Base-by-base conservation (phyloP, 1,284 basidiomycete species). In the Ganoderma lingzhi region DNA sequence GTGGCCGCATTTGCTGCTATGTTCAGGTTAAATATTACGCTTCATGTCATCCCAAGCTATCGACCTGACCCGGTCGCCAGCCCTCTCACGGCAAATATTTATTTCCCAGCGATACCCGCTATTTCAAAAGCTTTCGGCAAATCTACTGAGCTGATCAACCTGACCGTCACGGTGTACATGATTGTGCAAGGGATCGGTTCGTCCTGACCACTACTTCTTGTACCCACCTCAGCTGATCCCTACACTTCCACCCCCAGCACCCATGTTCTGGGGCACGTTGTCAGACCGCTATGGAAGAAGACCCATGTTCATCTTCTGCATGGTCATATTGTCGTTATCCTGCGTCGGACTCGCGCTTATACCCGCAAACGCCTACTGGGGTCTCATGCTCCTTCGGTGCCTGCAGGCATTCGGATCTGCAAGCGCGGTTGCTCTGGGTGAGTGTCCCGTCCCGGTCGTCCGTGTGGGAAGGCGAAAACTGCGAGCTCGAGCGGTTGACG, bases 131-230 rank as follows among this genome's bases (percentile, higher is more conserved):
- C 83, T 1, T 93, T 95, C 71, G 73, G 89, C 72, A 88, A 90
- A 69, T 87, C 89, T 0, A 84, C 85, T 3, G 91, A 93, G 72
- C 80, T 89, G 23, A 92, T 94, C 58, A 93, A 95, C 74, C 76
- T 95, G 44, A 93, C 92, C 0, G 90, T 95, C 37, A 94, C 93
- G 0, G 86, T 92, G 67, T 93, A 94, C 78, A 90, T 94, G 88
- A 82, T 94, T 41, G 82, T 94, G 35, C 93, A 96, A 80, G 93
- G 90, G 28, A 79, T 93, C 56, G 86, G 91, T 92, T 72, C 70
- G 72, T 58, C 6, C 19, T 30, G 4, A 5, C 62, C 15, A n/a
- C 17, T 8, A 51, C 62, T 37, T 6, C n/a, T 28, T n/a, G 12
- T 32, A 35, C 30, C 6, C 17, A 32, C 19, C 17, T 17, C 51